Conservation (phyloP, 148 eudicot species). For the Heliamphora exappendiculata region DNA sequence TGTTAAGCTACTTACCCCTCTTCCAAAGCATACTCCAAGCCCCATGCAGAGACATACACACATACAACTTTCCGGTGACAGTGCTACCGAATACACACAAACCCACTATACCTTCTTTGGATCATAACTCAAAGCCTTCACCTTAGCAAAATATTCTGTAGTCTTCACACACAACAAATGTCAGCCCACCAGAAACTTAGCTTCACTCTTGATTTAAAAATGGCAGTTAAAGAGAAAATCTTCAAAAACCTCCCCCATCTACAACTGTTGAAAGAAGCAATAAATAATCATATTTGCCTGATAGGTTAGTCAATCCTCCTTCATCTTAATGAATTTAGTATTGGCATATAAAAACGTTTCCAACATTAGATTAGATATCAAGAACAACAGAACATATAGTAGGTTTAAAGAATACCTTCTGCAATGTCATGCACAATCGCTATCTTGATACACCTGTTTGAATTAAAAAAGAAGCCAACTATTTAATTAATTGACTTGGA, state of each 20-base stretch:
- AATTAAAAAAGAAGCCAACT: constrained; percentile 10
- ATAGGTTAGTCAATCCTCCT: background rate
- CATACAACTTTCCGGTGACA: no score
- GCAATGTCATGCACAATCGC: constrained; percentile 98
- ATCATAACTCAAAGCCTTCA: no score
- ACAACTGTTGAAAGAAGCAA: background rate
- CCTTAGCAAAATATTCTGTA: no score
- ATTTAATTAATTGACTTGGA: background rate
- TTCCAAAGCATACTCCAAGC: no score
- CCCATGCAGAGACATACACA: no score
- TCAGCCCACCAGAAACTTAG: constrained; percentile 2
- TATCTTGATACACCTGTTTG: constrained; percentile 83
- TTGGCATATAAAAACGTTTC: background rate
- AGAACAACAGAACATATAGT: background rate
- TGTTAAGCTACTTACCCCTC: no score
- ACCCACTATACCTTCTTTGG: no score
- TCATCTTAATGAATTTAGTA: background rate
- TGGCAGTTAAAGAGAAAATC: background rate
- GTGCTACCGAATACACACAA: no score
- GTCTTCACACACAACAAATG: background rate
- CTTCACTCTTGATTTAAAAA: background rate
- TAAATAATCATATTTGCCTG: background rate
- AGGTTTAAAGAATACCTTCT: constrained; percentile 55
- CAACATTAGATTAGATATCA: background rate
- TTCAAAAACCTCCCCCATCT: background rate